Conservation (phyloP, 2,329 filamentous ascomycete species). For the Sarocladium brachiariae region DNA sequence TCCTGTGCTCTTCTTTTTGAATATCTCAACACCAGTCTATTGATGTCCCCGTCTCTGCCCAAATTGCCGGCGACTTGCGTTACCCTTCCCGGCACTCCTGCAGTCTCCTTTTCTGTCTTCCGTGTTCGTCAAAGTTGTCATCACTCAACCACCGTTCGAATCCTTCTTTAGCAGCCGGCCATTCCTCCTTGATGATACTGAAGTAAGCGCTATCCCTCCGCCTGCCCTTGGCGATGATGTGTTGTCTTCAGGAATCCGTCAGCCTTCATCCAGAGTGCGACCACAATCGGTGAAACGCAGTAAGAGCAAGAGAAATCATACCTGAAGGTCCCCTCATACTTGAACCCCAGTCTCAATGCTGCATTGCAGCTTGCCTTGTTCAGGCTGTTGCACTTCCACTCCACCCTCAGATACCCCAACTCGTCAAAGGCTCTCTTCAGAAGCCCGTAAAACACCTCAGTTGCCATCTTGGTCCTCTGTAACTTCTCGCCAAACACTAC, state of each 20-base stretch:
- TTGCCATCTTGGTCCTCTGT: conserved; percentile 47
- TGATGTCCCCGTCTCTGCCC: too few species aligned
- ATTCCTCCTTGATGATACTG: conserved; percentile 52
- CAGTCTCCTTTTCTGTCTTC: conserved; percentile 42
- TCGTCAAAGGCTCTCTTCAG: conserved; percentile 42
- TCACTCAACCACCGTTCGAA: conserved; percentile 48
- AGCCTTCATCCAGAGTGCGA: neutral
- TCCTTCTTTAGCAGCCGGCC: conserved; percentile 37
- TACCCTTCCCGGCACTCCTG: conserved; percentile 18
- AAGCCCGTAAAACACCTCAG: conserved; percentile 52
- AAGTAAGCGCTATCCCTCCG: conserved; percentile 55
- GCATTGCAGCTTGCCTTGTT: conserved; percentile 49
- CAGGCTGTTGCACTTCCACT: conserved; percentile 57
- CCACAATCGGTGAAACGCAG: too few species aligned
- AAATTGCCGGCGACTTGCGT: too few species aligned
- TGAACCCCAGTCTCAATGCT: conserved; percentile 51
- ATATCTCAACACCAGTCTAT: too few species aligned
- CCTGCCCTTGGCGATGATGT: conserved; percentile 50
- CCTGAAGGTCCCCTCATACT: conserved; percentile 52
- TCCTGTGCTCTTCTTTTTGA: too few species aligned
- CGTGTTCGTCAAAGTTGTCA: conserved; percentile 48
- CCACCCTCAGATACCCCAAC: conserved; percentile 48
- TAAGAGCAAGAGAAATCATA: conserved; percentile 12
- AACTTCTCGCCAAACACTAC: conserved; percentile 44
- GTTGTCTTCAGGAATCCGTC: conserved; percentile 29